A percentile compares a stretch with the other conserved stretches of the same genome.
phyloP scores from a whole-genome alignment of 2,329 filamentous ascomycete genomes.

The Colletotrichum aenigma region DNA sequence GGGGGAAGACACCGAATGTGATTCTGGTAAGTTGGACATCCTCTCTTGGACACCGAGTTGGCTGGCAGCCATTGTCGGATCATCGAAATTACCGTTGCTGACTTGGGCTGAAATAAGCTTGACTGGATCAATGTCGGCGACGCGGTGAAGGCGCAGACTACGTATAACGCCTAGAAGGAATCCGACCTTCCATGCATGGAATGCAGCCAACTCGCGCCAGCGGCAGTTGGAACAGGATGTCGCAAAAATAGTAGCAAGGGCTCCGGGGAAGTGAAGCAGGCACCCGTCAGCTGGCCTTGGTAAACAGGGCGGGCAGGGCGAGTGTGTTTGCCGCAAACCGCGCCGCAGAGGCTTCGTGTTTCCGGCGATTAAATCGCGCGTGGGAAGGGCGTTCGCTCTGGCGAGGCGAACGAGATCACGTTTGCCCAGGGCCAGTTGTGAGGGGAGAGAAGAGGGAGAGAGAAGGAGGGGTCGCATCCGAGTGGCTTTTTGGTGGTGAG shows the following conservation, averaged over 20 bases:
- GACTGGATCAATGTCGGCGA: slow-evolving; percentile 48
- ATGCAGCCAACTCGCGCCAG: background rate
- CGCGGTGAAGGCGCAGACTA: slow-evolving; percentile 38
- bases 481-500: background rate
- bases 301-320: background rate
- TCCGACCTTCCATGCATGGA: background rate
- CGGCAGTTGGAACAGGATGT: background rate
- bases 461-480: background rate
- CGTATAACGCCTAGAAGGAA: slow-evolving; percentile 39
- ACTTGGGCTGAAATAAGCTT: slow-evolving; percentile 33
- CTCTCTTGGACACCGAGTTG: background rate
- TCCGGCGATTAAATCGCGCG: background rate
- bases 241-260: background rate
- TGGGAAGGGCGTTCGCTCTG: background rate
- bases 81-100: background rate
- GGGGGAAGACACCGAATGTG: slow-evolving; percentile 30
- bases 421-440: background rate
- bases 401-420: background rate
- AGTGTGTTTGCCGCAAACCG: background rate
- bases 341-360: background rate
- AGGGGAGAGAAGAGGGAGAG: background rate
- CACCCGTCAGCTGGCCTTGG: background rate
- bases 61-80: background rate
- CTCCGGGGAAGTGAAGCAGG: background rate
- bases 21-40: slow-evolving; percentile 36